A percentile compares a stretch with the other conserved stretches of the same genome.
phyloP scores from a whole-genome alignment of 352 stramenopile species.

The Phytophthora pinifolia region DNA sequence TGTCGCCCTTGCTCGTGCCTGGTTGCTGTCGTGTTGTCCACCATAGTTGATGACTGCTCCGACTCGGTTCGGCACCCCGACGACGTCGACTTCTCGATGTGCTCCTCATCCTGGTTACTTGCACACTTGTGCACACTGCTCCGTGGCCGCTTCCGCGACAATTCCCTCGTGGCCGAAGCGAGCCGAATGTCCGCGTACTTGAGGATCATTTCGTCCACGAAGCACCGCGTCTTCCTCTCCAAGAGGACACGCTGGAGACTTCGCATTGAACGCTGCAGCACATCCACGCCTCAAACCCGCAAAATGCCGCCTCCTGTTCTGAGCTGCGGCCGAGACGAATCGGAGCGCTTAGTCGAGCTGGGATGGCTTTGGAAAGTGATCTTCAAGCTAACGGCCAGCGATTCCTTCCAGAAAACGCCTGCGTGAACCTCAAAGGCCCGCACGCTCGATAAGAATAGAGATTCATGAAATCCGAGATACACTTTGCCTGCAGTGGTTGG shows the following conservation, averaged over 20 bases:
- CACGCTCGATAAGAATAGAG: conserved; percentile 20
- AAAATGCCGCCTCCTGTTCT: not conserved
- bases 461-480: conserved; percentile 15
- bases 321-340: conserved; percentile 2
- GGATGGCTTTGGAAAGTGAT: conserved; percentile 22
- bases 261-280: conserved; percentile 27
- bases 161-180: conserved; percentile 12
- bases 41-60: conserved; percentile 17
- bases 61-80: conserved; percentile 29
- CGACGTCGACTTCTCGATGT: conserved; percentile 20
- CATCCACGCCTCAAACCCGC: conserved; percentile 25
- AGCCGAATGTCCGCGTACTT: conserved; percentile 37
- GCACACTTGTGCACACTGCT: conserved; percentile 13
- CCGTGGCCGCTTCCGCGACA: conserved; percentile 19
- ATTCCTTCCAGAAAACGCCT: conserved; percentile 28
- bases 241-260: conserved; percentile 31
- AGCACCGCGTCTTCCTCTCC: conserved; percentile 32
- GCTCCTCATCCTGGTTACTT: not conserved
- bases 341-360: conserved; percentile 1
- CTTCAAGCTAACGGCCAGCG: not conserved
- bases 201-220: conserved; percentile 36
- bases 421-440: conserved; percentile 14
- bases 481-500: not conserved
- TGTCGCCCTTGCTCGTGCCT: conserved; percentile 11
- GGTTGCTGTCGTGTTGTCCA: conserved; percentile 20